Evolutionary conservation across 257 asterid species (phyloP).

Genomic region (Marsdenia floribunda): DNA sequence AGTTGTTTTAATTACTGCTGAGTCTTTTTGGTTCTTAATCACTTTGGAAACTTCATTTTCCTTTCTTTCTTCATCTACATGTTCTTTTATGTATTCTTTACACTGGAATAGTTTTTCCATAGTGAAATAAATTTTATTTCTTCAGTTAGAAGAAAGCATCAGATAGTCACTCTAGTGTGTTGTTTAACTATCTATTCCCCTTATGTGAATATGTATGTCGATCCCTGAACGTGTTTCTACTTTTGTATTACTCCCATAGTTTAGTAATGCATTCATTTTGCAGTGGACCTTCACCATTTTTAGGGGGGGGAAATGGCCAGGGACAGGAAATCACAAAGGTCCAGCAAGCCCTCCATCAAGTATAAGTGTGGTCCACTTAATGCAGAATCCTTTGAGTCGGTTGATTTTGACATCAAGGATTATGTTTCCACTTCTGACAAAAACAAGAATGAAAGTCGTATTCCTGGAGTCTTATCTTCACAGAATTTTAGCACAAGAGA

Average conservation of each 20-base stretch:
- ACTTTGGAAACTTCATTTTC: neutral
- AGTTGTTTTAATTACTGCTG: neutral
- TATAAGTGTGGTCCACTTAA: conserved; percentile 31
- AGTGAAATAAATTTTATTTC: neutral
- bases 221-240: neutral
- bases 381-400: conserved; percentile 40
- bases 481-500: conserved; percentile 58
- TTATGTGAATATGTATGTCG: neutral
- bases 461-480: conserved; percentile 30
- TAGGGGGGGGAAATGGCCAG: conserved; percentile 31
- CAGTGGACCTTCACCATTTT: conserved; percentile 14
- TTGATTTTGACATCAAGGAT: conserved; percentile 26
- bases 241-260: neutral
- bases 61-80: neutral
- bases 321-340: conserved; percentile 34
- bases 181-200: neutral
- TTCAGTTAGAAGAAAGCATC: neutral
- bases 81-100: neutral
- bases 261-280: conserved; percentile 9
- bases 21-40: neutral
- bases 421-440: conserved; percentile 27
- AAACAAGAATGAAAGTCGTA: conserved; percentile 27
- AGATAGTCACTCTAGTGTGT: neutral
- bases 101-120: neutral
- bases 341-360: conserved; percentile 43